These are phyloP conservation scores for Acacia melanoxylon DNA, from an alignment of 306 rosid genomes.

Conservation along the genomic window DNA sequence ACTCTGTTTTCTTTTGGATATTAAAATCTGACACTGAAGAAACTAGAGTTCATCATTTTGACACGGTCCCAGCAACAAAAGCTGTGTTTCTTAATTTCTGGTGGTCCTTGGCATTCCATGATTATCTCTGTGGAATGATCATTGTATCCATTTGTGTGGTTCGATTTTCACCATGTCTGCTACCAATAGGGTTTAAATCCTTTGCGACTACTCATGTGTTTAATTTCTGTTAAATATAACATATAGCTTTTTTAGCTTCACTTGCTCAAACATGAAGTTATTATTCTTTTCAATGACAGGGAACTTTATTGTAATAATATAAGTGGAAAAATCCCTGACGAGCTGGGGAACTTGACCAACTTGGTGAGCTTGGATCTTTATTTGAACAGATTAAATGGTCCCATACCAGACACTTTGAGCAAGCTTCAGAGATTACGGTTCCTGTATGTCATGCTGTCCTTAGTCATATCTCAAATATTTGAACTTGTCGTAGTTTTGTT, in stretches of 20 bases:
- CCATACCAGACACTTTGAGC: conserved; percentile 60
- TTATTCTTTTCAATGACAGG: conserved; percentile 48
- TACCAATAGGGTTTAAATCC: too few relatives aligned
- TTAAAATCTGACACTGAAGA: too few relatives aligned
- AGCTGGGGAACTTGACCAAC: conserved; percentile 73
- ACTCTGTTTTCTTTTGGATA: too few relatives aligned
- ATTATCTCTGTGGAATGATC: too few relatives aligned
- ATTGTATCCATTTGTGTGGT: too few relatives aligned
- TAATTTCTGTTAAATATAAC: background rate
- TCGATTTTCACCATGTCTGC: too few relatives aligned
- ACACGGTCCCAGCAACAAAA: too few relatives aligned
- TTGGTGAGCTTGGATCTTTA: conserved; percentile 97
- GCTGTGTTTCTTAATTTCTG: too few relatives aligned
- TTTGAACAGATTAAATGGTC: conserved; percentile 55
- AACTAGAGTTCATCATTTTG: too few relatives aligned
- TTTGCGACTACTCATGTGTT: background rate
- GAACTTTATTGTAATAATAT: conserved; percentile 79
- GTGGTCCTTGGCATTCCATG: too few relatives aligned
- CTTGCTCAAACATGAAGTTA: conserved; percentile 16
- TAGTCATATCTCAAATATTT: conserved; percentile 26
- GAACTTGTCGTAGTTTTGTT: background rate
- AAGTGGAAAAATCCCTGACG: conserved; percentile 66
- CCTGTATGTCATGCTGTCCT: conserved; percentile 66
- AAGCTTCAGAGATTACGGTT: conserved; percentile 66
- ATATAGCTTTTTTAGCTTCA: background rate